Evolutionary conservation across 805 yeast species (phyloP), one percentile per base, ranked within the genome.

Genomic region (Yamadazyma kitorensis): DNA sequence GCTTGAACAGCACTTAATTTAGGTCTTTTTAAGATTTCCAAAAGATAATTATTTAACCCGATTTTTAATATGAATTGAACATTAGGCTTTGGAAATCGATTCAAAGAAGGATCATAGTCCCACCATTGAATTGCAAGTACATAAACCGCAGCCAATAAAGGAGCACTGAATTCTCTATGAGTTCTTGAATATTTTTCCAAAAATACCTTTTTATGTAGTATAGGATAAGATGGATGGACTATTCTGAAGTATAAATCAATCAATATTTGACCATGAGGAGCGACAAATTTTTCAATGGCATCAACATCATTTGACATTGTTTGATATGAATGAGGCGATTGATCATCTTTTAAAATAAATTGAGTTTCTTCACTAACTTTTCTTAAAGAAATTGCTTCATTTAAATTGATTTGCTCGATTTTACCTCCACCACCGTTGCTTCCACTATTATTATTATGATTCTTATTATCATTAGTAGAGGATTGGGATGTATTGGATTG

Each of bases 1-100:
- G 96, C 93, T 54, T 88, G 96, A 0, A 88, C 93, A 3, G 95
- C 86, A 47, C 95, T 85, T 40, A 91, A 62, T 57, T 91, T 87
- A 4, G 98, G 96, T 42, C 94, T 74, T 49, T 84, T 86, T 26
- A 84, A 71, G 24, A 86, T 81, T 44, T 86, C 89, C 27, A 79
- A 56, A 1, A 95, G 86, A 40, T 86, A 73, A 39, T 80, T 76
- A 48, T 80, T 80, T 36, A 91, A 61, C 2, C 80, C 77, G 15
- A 68, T 61, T 39, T 61, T 63, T 43, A 67, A 49, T 16, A 68
- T 62, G 28, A 52, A 40, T 7, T 74, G 76, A 4, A 77, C 80
- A 54, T 86, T 83, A 0, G 97, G 97, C 45, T 86, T 84, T 0
- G 88, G 80, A 35, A 75, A 78, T 15, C 85, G 77, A 32, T 86